Base-by-base conservation (phyloP, 805 yeast species). In the Yamadazyma nakazawae region DNA sequence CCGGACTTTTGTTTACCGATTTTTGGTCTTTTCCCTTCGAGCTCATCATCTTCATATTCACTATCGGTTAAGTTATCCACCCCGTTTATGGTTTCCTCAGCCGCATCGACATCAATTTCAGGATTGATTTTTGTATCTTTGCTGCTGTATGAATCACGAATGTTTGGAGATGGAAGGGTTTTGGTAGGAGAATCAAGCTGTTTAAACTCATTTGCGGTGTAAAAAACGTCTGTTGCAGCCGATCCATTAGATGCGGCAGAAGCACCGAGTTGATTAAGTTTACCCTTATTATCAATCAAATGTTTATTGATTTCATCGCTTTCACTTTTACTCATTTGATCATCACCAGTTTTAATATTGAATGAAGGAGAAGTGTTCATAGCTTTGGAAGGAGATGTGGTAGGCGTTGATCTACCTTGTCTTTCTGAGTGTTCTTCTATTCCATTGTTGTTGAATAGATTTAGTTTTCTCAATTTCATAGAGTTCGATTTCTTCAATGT, bases 401-500 rank as follows among this genome's bases (percentile, higher is more conserved):
- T 40, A 10, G 34, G 17, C 13, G 21, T 42, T 5, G 42, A 37
- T 7, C 44, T 32, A 3, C 42, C 37, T 17, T 37, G 18, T 16
- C 32, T 42, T 42, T 52, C 52, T 24, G 46, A 47, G 17, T 35
- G 34, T 17, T 36, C 43, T n/a, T 49, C 47, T 9, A 26, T 24
- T 9, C 46, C 51, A 26, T 45, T 47, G 31, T 53, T 56, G 43
- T 59, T 59, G 49, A 70, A 70, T n/a, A 72, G 55, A 44, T 72
- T 65, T 34, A 72, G 59, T 42, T 70, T 70, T 12, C 76, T 55
- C 31, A 72, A 64, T 34, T 71, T 63, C 68, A 67, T 66, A 13
- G 76, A 71, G 45, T 69, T 68, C 14, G 70, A 56, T 45, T 67
- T 68, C 45, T 64, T 66, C n/a, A 70, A 47, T 1, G 76, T 70